phyloP scores from a whole-genome alignment of 2,329 filamentous ascomycete species.

The Colletotrichum musicola region DNA sequence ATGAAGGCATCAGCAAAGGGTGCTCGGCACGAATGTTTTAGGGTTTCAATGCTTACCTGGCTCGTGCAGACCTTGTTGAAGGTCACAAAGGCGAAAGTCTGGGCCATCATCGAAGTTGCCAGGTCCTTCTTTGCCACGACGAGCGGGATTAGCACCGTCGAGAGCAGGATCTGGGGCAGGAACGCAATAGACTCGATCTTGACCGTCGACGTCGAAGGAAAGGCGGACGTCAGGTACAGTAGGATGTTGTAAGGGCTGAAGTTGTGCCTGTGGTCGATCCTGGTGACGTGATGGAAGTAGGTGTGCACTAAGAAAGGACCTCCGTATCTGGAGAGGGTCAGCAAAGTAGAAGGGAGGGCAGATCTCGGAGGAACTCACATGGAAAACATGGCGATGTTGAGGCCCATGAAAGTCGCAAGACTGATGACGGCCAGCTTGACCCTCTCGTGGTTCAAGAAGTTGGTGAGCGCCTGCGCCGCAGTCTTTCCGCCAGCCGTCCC shows the following conservation, averaged over 20 bases:
- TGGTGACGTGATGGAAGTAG: slow-evolving; percentile 91
- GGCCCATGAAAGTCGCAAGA: slow-evolving; percentile 76
- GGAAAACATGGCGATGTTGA: slow-evolving; percentile 85
- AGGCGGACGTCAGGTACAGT: slow-evolving; percentile 85
- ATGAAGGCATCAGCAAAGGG: slow-evolving; percentile 32
- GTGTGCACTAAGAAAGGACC: slow-evolving; percentile 88
- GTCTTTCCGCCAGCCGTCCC: slow-evolving; percentile 34
- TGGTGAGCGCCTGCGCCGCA: slow-evolving; percentile 42
- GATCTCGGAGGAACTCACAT: slow-evolving; percentile 62
- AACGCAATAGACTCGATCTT: slow-evolving; percentile 86
- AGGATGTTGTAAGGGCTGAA: slow-evolving; percentile 97
- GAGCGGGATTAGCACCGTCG: slow-evolving; percentile 80
- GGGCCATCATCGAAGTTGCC: slow-evolving; percentile 86
- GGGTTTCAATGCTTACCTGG: slow-evolving; percentile 72
- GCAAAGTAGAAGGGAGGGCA: background rate
- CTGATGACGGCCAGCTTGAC: slow-evolving; percentile 73
- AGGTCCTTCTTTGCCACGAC: slow-evolving; percentile 85
- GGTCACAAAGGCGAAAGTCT: slow-evolving; percentile 96
- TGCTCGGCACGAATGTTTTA: background rate
- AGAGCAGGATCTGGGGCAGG: slow-evolving; percentile 85
- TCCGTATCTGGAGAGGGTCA: slow-evolving; percentile 72
- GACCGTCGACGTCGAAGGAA: slow-evolving; percentile 55
- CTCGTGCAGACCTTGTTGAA: slow-evolving; percentile 99
- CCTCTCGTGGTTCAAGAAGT: slow-evolving; percentile 67
- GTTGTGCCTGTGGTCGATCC: slow-evolving; percentile 97